phyloP scores from a whole-genome alignment of 2,329 filamentous ascomycete genomes.

The Exophiala lecanii-corni region DNA sequence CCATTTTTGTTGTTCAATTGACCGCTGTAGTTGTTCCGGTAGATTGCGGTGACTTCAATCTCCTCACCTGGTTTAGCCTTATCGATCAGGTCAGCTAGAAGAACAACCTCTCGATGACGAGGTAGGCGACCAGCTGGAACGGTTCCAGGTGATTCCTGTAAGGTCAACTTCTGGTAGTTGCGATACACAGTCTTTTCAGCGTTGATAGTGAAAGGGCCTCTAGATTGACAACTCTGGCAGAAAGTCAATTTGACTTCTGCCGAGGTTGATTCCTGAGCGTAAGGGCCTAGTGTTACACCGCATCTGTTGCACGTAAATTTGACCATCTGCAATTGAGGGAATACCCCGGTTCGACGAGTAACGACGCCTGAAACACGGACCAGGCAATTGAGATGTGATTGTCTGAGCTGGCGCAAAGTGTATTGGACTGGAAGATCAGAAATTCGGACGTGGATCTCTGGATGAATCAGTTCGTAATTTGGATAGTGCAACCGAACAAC shows the following conservation, averaged over 20 bases:
- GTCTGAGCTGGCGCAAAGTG: conserved; percentile 88
- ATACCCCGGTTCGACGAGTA: conserved; percentile 88
- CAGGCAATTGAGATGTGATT: conserved; percentile 92
- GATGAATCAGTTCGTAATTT: conserved; percentile 95
- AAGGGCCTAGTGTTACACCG: conserved; percentile 83
- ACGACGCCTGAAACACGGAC: conserved; percentile 94
- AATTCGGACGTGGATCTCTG: conserved; percentile 95
- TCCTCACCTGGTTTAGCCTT: conserved; percentile 95
- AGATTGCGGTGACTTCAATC: conserved; percentile 93
- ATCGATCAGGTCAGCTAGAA: conserved; percentile 96
- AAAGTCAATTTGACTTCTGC: conserved; percentile 94
- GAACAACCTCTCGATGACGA: conserved; percentile 86
- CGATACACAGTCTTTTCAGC: conserved; percentile 97
- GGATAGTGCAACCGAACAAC: conserved; percentile 94
- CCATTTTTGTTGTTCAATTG: conserved; percentile 98
- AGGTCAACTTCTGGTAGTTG: conserved; percentile 95
- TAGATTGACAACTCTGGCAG: conserved; percentile 93
- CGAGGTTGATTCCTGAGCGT: conserved; percentile 87
- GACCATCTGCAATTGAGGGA: conserved; percentile 96
- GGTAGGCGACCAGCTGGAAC: conserved; percentile 93
- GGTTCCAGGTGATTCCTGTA: conserved; percentile 95
- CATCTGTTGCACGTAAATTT: conserved; percentile 98
- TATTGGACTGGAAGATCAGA: conserved; percentile 92
- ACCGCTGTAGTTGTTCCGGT: conserved; percentile 97
- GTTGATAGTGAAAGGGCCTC: conserved; percentile 91